Evolutionary conservation across 2,329 filamentous ascomycete species (phyloP), one percentile per base, ranked within the genome.

Genomic region (Fusarium phyllophilum): DNA sequence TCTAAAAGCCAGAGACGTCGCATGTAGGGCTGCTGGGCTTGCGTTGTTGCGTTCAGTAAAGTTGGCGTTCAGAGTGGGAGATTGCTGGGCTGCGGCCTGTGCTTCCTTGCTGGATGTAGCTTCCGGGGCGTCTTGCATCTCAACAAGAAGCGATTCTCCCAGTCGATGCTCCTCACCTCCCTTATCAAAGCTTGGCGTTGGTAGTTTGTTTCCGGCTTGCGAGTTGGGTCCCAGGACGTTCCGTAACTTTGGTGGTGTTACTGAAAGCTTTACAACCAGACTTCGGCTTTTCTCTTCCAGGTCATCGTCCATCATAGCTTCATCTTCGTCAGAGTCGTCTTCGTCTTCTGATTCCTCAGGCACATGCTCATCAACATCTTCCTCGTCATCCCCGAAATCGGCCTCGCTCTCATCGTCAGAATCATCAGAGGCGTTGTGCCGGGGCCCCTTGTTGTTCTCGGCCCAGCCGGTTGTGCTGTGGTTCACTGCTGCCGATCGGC

Each of bases 381-480:
- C 91, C 65, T 93, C 92, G 66, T 95, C 93, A 62, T 93, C 93
- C 17, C 91, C 93, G 57, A 92, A 92, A 49, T 94, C 92, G 79
- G 91, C 94, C 73, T 94, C 92, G 68, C 90, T 91, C 60, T 92
- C 92, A 12, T 94, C 92, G 20, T 94, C 89, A 26, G 85, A 85
- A 36, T 85, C 90, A 77, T 68, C 90, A 88, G 77, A 91, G 86
- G 77, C 79, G 58, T 80, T 80, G 39, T 72, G 76, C 38, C 77
- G 76, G 26, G 89, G 85, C 41, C 71, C 59, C 24, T 71, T 75
- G 34, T 58, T 76, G n/a, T 70, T 63, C 22, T 73, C 78, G 24
- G 69, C 56, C 86, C 85, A 88, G 22, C 87, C 86, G 64, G 88
- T 89, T n/a, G 82, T 84, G 59, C 84, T 82, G 59, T 86, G 84